Evolutionary conservation across 106 monocot genomes (phyloP), one percentile per base, ranked within the genome.

Genomic region (Chionographis japonica): DNA sequence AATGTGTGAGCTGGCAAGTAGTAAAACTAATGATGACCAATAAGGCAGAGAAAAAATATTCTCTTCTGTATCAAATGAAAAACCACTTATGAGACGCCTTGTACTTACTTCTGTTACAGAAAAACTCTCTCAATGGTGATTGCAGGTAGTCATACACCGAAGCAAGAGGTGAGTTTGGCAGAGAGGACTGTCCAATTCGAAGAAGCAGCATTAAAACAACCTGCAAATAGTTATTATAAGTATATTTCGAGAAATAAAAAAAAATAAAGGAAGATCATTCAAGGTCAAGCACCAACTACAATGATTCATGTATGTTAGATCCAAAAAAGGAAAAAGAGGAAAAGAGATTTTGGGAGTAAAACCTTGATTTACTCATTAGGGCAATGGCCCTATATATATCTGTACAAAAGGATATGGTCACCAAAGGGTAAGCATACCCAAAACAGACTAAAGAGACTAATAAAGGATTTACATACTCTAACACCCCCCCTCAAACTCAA

Each of bases 171-270:
- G 87, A 79, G 61, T 75, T 73, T 50, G 46, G 61, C 27, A 15
- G 27, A 61, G 40, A 77, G 40, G 57, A 77, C 40, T 90, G 85
- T 10, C 83, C 90, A 73, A 80, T 63, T 40, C 55, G 73, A 46
- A 78, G 72, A 42, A 79, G 65, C 62, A 90, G 70, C 16, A 75
- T 80, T 20, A 90, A 83, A 63, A 78, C 65, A 69, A 77, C 83
- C 90, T 89, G 73, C 35, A 69, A 62, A 65, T 10, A 43, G 4
- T 20, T 17, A 36, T 1, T 14, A 11, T 42, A 13, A 70, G 5
- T 13, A 11, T 2, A 13, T 12, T 3, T 55, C 12, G 8, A 55
- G 27, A 70, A 56, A 57, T 18, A 51, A 9, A 55, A 8, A 14
- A 56, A 13, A 54, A 15, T 54, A 38, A 37, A 13, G 37, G 38